Conservation (phyloP, 352 stramenopile species). For the Globisporangium cederbergense region DNA sequence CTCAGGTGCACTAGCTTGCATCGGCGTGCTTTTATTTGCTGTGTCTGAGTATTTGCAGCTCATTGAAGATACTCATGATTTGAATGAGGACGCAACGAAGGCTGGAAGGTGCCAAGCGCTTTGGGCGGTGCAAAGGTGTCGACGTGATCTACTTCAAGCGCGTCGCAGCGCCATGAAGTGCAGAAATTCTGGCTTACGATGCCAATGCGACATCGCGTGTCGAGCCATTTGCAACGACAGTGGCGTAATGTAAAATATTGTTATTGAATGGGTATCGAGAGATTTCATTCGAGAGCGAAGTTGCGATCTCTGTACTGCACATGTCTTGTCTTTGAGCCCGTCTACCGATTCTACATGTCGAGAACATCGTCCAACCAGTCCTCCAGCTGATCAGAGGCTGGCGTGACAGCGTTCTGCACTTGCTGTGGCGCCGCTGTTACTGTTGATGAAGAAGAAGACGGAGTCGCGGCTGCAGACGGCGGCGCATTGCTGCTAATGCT, state of each 20-base stretch:
- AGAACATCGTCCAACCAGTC: slow-evolving; percentile 73
- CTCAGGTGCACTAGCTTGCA: slow-evolving; percentile 32
- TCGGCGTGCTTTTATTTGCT: not conserved
- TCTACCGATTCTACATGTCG: slow-evolving; percentile 26
- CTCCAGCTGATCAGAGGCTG: slow-evolving; percentile 43
- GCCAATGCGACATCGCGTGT: not conserved
- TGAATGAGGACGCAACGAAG: slow-evolving; percentile 17
- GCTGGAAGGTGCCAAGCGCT: slow-evolving; percentile 68
- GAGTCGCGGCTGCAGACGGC: slow-evolving; percentile 4
- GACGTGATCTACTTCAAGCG: slow-evolving; percentile 78
- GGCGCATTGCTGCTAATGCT: slow-evolving; percentile 31
- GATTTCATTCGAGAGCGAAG: too few species aligned
- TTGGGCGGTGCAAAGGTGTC: slow-evolving; percentile 74
- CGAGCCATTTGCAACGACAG: not conserved
- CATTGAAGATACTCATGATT: not conserved
- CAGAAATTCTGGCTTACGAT: not conserved
- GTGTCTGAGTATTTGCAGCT: not conserved
- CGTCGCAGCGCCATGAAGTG: slow-evolving; percentile 10
- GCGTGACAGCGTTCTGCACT: not conserved
- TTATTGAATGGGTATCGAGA: not conserved
- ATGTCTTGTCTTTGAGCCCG: too few species aligned
- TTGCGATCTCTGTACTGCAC: too few species aligned
- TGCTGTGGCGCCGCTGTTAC: slow-evolving; percentile 7
- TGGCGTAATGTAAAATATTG: not conserved
- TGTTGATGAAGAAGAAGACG: slow-evolving; percentile 5